phyloP scores from a whole-genome alignment of 495 filamentous ascomycete genomes.

The Penicillium diatomitis region DNA sequence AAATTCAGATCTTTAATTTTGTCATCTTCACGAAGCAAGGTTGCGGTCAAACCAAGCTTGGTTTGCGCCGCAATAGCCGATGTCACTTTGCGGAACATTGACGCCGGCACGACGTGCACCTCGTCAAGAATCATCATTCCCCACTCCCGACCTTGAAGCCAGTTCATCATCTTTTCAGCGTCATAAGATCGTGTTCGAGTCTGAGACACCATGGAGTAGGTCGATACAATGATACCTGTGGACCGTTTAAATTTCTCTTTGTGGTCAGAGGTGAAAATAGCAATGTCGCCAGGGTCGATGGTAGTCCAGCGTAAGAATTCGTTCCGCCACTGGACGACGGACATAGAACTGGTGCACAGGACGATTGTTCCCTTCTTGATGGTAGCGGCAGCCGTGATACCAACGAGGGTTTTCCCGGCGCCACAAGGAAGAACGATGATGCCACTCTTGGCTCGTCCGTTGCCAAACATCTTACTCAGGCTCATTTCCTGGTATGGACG shows the following conservation, averaged over 20 bases:
- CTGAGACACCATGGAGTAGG: conserved; percentile 96
- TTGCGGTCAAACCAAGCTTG: conserved; percentile 95
- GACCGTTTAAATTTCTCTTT: conserved; percentile 84
- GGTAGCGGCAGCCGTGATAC: conserved; percentile 93
- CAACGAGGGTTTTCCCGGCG: conserved; percentile 93
- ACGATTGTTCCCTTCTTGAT: conserved; percentile 95
- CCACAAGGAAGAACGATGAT: conserved; percentile 97
- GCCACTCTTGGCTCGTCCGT: conserved; percentile 90
- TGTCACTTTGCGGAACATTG: conserved; percentile 90
- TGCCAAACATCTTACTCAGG: conserved; percentile 98
- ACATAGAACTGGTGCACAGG: conserved; percentile 95
- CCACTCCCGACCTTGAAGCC: conserved; percentile 87
- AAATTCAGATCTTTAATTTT: conserved; percentile 98
- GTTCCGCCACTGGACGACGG: conserved; percentile 90
- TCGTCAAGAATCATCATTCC: conserved; percentile 97
- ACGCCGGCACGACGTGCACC: conserved; percentile 94
- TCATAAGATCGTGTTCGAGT: conserved; percentile 80
- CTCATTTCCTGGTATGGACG: conserved; percentile 84
- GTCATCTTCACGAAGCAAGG: conserved; percentile 90
- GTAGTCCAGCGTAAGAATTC: conserved; percentile 98
- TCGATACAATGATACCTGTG: conserved; percentile 93
- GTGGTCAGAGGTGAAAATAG: conserved; percentile 88
- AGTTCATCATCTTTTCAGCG: conserved; percentile 96
- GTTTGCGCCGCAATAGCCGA: conserved; percentile 85
- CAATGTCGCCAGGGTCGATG: conserved; percentile 85